These are phyloP conservation scores for Amanita fuliginea DNA, from an alignment of 768 basidiomycete species.

Conservation along the genomic window DNA sequence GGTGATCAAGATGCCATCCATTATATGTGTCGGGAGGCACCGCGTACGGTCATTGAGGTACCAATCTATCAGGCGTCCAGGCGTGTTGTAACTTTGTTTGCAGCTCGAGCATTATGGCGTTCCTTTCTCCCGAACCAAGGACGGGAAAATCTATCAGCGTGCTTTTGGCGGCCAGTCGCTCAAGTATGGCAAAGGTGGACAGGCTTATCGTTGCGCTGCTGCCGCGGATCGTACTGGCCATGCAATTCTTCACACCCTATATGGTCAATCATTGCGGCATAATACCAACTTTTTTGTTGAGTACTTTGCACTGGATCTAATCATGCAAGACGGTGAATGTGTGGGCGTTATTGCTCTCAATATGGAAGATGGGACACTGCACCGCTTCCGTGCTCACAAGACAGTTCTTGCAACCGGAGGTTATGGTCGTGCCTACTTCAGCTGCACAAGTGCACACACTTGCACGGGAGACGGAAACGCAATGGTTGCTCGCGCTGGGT, in stretches of 20 bases:
- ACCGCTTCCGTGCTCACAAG: conserved; percentile 97
- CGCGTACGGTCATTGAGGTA: conserved; percentile 87
- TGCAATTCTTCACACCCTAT: conserved; percentile 96
- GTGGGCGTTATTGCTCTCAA: conserved; percentile 98
- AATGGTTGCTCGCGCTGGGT: conserved; percentile 94
- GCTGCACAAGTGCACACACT: conserved; percentile 97
- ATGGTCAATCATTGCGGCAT: conserved; percentile 97
- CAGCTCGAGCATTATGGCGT: conserved; percentile 98
- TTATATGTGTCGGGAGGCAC: conserved; percentile 99
- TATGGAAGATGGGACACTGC: conserved; percentile 99
- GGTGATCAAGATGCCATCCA: conserved; percentile 99
- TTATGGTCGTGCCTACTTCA: conserved; percentile 97
- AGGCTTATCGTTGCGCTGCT: conserved; percentile 97
- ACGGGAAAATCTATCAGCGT: conserved; percentile 99
- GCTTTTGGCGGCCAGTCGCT: conserved; percentile 98
- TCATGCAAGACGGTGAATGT: conserved; percentile 98
- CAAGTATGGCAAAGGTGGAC: conserved; percentile 95
- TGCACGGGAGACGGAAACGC: conserved; percentile 99
- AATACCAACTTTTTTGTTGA: conserved; percentile 99
- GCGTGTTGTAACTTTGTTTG: neutral
- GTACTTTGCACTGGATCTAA: conserved; percentile 97
- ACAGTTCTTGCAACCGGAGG: conserved; percentile 98
- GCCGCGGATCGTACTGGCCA: conserved; percentile 99
- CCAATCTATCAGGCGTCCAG: neutral
- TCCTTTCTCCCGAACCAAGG: conserved; percentile 96